phyloP scores from a whole-genome alignment of 768 basidiomycete genomes.

The Collybiopsis luxurians region DNA sequence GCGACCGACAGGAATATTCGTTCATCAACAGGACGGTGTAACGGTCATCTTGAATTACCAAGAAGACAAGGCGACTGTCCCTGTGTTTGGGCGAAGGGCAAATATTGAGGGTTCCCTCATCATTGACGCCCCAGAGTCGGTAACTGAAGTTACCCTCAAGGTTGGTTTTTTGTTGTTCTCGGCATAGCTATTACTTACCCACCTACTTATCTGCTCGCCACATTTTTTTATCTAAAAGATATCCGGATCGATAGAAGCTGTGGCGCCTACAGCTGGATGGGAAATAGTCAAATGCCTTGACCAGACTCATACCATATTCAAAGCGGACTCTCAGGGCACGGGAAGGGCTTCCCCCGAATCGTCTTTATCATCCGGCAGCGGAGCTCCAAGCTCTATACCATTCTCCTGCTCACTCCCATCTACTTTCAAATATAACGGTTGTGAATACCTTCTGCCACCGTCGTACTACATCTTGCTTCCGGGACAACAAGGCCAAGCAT shows the following conservation, averaged over 20 bases:
- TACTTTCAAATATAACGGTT: neutral
- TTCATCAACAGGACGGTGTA: neutral
- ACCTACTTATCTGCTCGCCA: neutral
- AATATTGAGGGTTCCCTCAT: slow-evolving; percentile 1
- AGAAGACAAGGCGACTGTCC: neutral
- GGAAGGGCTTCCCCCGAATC: too few relatives aligned
- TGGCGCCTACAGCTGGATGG: neutral
- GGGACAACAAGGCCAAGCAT: neutral
- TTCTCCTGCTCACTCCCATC: neutral
- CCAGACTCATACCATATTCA: neutral
- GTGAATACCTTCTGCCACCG: slow-evolving; percentile 1
- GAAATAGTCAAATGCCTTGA: neutral
- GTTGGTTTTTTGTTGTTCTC: too few relatives aligned
- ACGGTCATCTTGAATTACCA: slow-evolving; percentile 6
- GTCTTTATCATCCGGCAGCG: too few relatives aligned
- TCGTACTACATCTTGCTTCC: slow-evolving; percentile 3
- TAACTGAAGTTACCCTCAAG: neutral
- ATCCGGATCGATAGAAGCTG: neutral
- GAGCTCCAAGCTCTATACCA: neutral
- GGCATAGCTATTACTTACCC: too few relatives aligned
- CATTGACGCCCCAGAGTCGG: neutral
- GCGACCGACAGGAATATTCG: slow-evolving; percentile 5
- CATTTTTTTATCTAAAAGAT: neutral
- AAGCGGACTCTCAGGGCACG: neutral
- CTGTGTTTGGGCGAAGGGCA: neutral